These are phyloP conservation scores for Saksenaea oblongispora DNA, from an alignment of 371 early-diverging fungal species.

Conservation along the genomic window DNA sequence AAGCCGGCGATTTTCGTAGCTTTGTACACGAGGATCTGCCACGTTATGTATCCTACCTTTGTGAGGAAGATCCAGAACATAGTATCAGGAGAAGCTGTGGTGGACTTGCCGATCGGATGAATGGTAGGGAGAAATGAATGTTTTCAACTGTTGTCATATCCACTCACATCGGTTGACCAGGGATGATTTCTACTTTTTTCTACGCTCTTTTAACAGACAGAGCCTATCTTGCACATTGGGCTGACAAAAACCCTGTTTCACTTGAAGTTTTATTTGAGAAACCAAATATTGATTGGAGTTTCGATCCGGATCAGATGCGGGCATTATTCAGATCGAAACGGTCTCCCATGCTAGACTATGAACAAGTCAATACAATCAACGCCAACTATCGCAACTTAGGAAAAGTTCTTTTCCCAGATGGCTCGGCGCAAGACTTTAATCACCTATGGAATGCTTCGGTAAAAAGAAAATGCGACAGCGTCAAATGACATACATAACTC, in stretches of 20 bases:
- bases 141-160: not conserved
- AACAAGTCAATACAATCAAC: slow-evolving; percentile 41
- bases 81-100: slow-evolving; percentile 50
- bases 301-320: slow-evolving; percentile 41
- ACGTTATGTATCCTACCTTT: slow-evolving; percentile 43
- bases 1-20: slow-evolving; percentile 29
- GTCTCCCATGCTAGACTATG: slow-evolving; percentile 25
- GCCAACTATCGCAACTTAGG: slow-evolving; percentile 31
- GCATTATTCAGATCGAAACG: slow-evolving; percentile 20
- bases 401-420: slow-evolving; percentile 34
- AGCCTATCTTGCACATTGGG: slow-evolving; percentile 44
- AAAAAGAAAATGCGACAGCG: slow-evolving; percentile 11
- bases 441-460: slow-evolving; percentile 48
- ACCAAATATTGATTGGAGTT: slow-evolving; percentile 47
- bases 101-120: slow-evolving; percentile 53
- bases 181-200: slow-evolving; percentile 55
- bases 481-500: not conserved
- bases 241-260: slow-evolving; percentile 34
- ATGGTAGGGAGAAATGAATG: slow-evolving; percentile 27
- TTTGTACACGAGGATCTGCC: slow-evolving; percentile 26
- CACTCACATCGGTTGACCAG: slow-evolving; percentile 17
- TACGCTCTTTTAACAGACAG: slow-evolving; percentile 47
- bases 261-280: slow-evolving; percentile 45
- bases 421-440: slow-evolving; percentile 40
- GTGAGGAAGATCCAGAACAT: slow-evolving; percentile 36